Evolutionary conservation across 2,329 filamentous ascomycete genomes (phyloP).

Genomic region (Nigrospora osmanthi): DNA sequence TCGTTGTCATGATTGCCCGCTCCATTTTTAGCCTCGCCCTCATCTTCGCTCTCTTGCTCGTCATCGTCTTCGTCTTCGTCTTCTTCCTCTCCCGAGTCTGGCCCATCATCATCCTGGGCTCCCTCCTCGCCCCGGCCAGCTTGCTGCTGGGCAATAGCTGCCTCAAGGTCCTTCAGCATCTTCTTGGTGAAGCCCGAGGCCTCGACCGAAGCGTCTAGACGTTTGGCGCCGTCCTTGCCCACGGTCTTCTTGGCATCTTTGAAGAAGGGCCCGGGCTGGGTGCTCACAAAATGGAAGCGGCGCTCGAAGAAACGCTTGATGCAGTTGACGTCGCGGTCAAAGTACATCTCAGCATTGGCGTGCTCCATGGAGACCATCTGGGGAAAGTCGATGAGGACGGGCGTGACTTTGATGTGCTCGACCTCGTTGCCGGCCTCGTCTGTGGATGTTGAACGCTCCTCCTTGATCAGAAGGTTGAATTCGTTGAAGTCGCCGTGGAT

Average conservation of each 20-base stretch:
- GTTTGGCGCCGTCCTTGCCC: slow-evolving; percentile 53
- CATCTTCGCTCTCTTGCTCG: slow-evolving; percentile 21
- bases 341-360: slow-evolving; percentile 90
- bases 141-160: slow-evolving; percentile 77
- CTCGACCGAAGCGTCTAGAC: slow-evolving; percentile 81
- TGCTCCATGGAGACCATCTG: slow-evolving; percentile 98
- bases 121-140: slow-evolving; percentile 30
- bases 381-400: slow-evolving; percentile 92
- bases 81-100: slow-evolving; percentile 26
- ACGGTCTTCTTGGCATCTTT: slow-evolving; percentile 72
- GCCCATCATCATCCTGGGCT: slow-evolving; percentile 22
- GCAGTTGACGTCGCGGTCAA: slow-evolving; percentile 91
- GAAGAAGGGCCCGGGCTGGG: slow-evolving; percentile 78
- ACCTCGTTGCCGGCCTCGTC: slow-evolving; percentile 8
- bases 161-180: slow-evolving; percentile 89
- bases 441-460: slow-evolving; percentile 34
- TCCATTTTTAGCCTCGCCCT: slow-evolving; percentile 19
- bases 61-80: slow-evolving; percentile 22
- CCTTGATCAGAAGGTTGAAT: slow-evolving; percentile 94
- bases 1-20: slow-evolving; percentile 8
- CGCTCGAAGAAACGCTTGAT: slow-evolving; percentile 91
- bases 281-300: slow-evolving; percentile 79
- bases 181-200: slow-evolving; percentile 95
- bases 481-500: slow-evolving; percentile 99
- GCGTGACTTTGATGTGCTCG: slow-evolving; percentile 50